These are phyloP conservation scores for Saturnispora sekii DNA, from an alignment of 805 yeast genomes.

Conservation along the genomic window DNA sequence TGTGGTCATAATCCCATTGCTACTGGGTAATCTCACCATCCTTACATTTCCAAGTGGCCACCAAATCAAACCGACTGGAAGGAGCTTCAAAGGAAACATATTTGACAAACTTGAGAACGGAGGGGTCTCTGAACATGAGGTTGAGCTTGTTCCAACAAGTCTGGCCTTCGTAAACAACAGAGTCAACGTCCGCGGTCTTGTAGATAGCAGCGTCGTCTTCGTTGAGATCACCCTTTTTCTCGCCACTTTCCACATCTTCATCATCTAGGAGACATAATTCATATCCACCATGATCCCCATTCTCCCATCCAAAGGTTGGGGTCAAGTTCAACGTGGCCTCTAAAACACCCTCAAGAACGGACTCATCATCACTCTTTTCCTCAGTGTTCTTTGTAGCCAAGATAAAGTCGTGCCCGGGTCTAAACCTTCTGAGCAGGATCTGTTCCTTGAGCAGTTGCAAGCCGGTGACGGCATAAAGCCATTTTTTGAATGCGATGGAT, in stretches of 20 bases:
- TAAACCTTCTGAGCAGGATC: constrained; percentile 69
- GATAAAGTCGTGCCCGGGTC: constrained; percentile 93
- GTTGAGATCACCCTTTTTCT: constrained; percentile 15
- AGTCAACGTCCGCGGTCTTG: constrained; percentile 54
- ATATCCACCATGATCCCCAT: constrained; percentile 91
- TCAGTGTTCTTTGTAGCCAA: constrained; percentile 54
- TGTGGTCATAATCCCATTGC: too few relatives aligned
- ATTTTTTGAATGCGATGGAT: constrained; percentile 55
- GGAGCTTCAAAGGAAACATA: constrained; percentile 82
- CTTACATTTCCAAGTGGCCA: constrained; percentile 68
- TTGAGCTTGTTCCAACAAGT: constrained; percentile 78
- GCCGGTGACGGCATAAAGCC: constrained; percentile 56
- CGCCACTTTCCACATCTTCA: constrained; percentile 3
- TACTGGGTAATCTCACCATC: not conserved
- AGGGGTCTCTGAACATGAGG: constrained; percentile 71
- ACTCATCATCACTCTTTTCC: constrained; percentile 18
- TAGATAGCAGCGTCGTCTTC: constrained; percentile 84
- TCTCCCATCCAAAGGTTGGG: constrained; percentile 75
- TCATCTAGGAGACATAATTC: constrained; percentile 72
- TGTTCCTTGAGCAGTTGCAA: constrained; percentile 56
- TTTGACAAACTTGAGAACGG: constrained; percentile 84
- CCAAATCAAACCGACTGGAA: constrained; percentile 89
- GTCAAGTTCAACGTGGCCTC: constrained; percentile 82
- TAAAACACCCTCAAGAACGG: constrained; percentile 40
- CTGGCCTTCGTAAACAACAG: constrained; percentile 68